Base-by-base conservation (phyloP, 179 eudicot genomes). In the Pouteria campechiana region DNA sequence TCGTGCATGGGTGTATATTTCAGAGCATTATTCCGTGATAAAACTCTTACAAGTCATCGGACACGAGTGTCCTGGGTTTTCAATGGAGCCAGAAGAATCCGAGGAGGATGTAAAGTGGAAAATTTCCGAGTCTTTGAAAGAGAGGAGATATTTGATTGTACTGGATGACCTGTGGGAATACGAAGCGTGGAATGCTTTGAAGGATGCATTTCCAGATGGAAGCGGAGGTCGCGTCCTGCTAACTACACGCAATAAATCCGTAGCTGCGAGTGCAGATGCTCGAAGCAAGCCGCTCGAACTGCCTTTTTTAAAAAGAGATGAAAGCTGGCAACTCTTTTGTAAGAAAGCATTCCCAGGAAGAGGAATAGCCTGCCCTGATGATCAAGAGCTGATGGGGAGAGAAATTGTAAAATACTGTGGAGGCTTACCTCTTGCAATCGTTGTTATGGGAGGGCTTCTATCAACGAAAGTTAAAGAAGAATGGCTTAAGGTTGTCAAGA, bases 1-100 rank as follows among this genome's bases (percentile, higher is more conserved):
- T 8, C 58, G 22, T 12, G 55, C 55, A 7, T 68, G 70, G 72
- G 61, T 59, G 17, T 50, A 45, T 32, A 49, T 67, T 3, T 63
- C 73, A 5, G 52, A 57, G 18, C 52, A 24, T 10, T 56, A 45
- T 32, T 12, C n/a, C 0, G 53, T 17, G 1, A 44, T 13, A 12
- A 52, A 68, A 0, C 9, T 64, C 21, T 33, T 60, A 7, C 50
- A 58, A n/a, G 4, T 35, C 21, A 63, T 74, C 8, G 24, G 69
- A 4, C n/a, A n/a, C n/a, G 43, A 14, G 0, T 14, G 31, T 16
- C 16, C 58, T 14, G 29, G 15, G 5, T 18, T n/a, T 2, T 13
- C 4, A 6, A 28, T 17, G 10, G 48, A 35, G 0, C 45, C 12
- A 5, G 3, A 52, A 1, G 31, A 13, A 25, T 17, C 12, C 1